Conservation (phyloP, 345 rosid species). For the Bruguiera sexangula region DNA sequence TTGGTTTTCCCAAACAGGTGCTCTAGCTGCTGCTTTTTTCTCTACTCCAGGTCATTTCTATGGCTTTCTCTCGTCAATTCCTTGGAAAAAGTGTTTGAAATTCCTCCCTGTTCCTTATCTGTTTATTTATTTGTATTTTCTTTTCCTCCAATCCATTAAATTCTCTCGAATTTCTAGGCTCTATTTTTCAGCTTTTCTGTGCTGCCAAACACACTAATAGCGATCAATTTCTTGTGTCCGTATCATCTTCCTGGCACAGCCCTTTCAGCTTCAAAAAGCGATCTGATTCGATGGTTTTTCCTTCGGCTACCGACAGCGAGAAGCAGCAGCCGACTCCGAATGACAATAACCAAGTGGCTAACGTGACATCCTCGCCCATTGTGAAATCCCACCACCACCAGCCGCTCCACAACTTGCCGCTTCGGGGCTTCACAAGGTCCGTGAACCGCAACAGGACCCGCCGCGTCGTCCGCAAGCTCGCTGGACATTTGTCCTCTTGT, state of each 20-base stretch:
- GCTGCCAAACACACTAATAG: too few relatives aligned
- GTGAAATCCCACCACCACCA: slow-evolving; percentile 37
- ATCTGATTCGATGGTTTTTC: neutral
- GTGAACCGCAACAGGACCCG: slow-evolving; percentile 27
- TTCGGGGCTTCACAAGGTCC: slow-evolving; percentile 55
- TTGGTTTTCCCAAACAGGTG: neutral
- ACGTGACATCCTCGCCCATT: slow-evolving; percentile 37
- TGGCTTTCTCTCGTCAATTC: neutral
- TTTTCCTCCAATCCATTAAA: neutral
- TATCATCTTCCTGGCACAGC: too few relatives aligned
- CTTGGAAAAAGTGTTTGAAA: neutral
- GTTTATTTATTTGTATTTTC: too few relatives aligned
- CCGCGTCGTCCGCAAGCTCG: slow-evolving; percentile 41
- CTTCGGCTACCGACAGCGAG: neutral
- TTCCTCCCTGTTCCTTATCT: neutral
- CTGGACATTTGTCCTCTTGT: slow-evolving; percentile 12
- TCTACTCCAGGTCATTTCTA: neutral
- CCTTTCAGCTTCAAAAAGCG: too few relatives aligned
- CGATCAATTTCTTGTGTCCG: too few relatives aligned
- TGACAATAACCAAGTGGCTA: neutral
- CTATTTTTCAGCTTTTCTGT: neutral
- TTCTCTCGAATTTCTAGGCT: neutral
- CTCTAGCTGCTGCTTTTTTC: neutral
- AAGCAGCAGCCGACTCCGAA: neutral
- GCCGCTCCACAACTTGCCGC: slow-evolving; percentile 60